Evolutionary conservation across 2,329 filamentous ascomycete species (phyloP).

Genomic region (Sordariomycetes sp.): DNA sequence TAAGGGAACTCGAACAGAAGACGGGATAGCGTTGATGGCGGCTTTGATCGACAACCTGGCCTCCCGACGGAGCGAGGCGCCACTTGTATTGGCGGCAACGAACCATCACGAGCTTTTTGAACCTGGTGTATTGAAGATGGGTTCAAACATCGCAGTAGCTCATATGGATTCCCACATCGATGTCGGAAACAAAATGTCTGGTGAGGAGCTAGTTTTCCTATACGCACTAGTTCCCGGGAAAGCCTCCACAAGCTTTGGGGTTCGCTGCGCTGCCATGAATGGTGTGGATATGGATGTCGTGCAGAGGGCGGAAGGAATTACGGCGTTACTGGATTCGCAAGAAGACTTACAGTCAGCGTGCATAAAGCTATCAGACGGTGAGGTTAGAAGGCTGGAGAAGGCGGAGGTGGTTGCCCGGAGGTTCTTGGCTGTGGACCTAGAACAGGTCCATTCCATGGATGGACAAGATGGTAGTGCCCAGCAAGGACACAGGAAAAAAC

Average conservation of each 20-base stretch:
- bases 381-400: conserved; percentile 51
- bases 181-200: conserved; percentile 28
- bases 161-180: conserved; percentile 63
- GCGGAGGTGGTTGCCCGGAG: conserved; percentile 48
- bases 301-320: conserved; percentile 61
- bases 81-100: conserved; percentile 47
- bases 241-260: conserved; percentile 73
- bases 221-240: conserved; percentile 57
- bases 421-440: conserved; percentile 28
- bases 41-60: conserved; percentile 45
- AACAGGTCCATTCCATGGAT: not conserved
- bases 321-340: conserved; percentile 52
- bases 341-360: conserved; percentile 67
- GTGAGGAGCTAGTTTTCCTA: conserved; percentile 59
- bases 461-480: not conserved
- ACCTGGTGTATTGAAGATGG: conserved; percentile 36
- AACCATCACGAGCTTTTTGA: conserved; percentile 65
- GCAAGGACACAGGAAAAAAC: not conserved
- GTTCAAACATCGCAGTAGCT: conserved; percentile 39
- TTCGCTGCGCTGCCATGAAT: conserved; percentile 74
- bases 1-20: conserved; percentile 45
- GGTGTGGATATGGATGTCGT: conserved; percentile 64
- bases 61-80: conserved; percentile 26
- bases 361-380: conserved; percentile 48
- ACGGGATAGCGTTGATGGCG: conserved; percentile 44